phyloP scores from a whole-genome alignment of 129 eudicot species.

The Escallonia rubra region DNA sequence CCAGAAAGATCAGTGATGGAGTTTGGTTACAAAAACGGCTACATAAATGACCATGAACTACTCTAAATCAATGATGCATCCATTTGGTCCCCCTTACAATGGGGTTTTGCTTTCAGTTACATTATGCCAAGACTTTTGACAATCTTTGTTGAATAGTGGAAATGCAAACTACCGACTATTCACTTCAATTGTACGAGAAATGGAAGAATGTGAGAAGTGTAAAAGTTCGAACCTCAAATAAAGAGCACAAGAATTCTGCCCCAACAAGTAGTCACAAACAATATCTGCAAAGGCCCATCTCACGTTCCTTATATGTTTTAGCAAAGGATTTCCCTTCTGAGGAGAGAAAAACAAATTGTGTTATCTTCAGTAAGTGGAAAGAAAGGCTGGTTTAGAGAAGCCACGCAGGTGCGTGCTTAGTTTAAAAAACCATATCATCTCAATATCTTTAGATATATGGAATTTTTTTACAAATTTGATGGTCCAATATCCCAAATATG shows the following conservation, averaged over 20 bases:
- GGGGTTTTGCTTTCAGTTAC: neutral
- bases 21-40: neutral
- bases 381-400: too few relatives aligned
- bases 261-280: conserved; percentile 80
- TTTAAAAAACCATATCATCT: too few relatives aligned
- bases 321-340: conserved; percentile 98
- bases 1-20: neutral
- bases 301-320: conserved; percentile 90
- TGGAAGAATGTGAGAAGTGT: neutral
- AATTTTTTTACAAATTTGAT: too few relatives aligned
- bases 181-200: neutral
- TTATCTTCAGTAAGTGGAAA: too few relatives aligned
- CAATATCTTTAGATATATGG: too few relatives aligned
- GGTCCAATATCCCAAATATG: too few relatives aligned
- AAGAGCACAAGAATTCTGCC: conserved; percentile 84
- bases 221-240: conserved; percentile 71
- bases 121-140: neutral
- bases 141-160: neutral
- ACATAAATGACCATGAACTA: neutral
- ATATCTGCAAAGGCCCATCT: conserved; percentile 86
- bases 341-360: neutral
- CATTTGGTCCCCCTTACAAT: neutral
- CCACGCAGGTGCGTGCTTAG: too few relatives aligned
- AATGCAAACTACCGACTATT: neutral
- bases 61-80: neutral